phyloP scores from a whole-genome alignment of 202 grass and related monocot species.

The Hordeum pubiflorum region DNA sequence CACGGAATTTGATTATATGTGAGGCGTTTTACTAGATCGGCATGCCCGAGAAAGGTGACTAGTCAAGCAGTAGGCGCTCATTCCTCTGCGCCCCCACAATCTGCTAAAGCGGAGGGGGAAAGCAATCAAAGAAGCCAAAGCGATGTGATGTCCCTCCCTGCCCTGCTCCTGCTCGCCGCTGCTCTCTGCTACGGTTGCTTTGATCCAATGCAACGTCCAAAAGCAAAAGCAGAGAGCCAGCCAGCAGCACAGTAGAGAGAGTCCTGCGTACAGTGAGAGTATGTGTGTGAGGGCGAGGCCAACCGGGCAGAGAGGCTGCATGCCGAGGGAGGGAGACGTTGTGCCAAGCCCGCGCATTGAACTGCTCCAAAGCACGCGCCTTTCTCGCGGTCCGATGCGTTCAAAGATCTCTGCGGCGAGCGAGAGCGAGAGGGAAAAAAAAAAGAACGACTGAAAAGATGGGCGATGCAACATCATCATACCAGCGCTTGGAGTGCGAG shows the following conservation, averaged over 20 bases:
- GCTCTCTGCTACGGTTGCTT: constrained; percentile 35
- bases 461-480: constrained; percentile 33
- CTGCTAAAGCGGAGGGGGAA: constrained; percentile 39
- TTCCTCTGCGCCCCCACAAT: constrained; percentile 38
- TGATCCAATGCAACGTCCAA: constrained; percentile 84
- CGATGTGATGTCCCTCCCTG: constrained; percentile 22
- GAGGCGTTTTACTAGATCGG: neutral
- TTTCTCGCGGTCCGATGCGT: constrained; percentile 80
- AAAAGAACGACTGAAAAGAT: constrained; percentile 21
- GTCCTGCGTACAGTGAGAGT: neutral
- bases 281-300: neutral
- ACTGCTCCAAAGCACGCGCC: constrained; percentile 50
- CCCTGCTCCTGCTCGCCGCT: neutral
- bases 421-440: neutral
- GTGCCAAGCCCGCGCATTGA: constrained; percentile 37
- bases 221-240: constrained; percentile 38
- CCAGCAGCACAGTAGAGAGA: neutral
- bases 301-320: neutral
- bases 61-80: constrained; percentile 32
- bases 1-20: constrained; percentile 4
- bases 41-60: constrained; percentile 49
- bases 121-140: constrained; percentile 39
- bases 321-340: constrained; percentile 19
- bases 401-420: constrained; percentile 63
- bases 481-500: constrained; percentile 22